phyloP scores from a whole-genome alignment of 306 rosid species.

The Quercus ilex region DNA sequence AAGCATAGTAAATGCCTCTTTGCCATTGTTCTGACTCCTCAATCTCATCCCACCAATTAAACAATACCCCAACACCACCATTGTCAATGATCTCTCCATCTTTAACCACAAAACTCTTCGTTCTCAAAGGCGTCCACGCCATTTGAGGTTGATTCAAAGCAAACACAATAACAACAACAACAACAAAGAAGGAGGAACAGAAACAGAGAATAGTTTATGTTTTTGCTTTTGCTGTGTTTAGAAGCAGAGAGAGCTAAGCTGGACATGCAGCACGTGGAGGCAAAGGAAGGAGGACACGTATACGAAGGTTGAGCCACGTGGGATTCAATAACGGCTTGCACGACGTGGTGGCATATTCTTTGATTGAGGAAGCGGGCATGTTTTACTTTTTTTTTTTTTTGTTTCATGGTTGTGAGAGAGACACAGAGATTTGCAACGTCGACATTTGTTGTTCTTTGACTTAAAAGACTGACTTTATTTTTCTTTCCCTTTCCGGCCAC shows the following conservation, averaged over 20 bases:
- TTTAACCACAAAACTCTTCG: slow-evolving; percentile 26
- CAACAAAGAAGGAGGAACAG: background rate
- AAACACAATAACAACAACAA: background rate
- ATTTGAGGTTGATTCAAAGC: background rate
- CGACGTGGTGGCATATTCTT: slow-evolving; percentile 34
- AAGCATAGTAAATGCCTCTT: slow-evolving; percentile 32
- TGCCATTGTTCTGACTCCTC: slow-evolving; percentile 34
- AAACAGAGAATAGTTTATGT: background rate
- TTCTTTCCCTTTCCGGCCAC: background rate
- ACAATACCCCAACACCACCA: background rate
- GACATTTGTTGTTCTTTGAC: background rate
- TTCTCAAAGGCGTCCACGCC: slow-evolving; percentile 23
- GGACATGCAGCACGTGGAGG: slow-evolving; percentile 7
- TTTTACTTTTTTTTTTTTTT: background rate
- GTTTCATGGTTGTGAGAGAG: background rate
- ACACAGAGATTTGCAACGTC: background rate
- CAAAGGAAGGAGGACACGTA: background rate
- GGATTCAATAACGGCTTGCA: background rate
- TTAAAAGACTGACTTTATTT: background rate
- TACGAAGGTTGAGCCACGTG: slow-evolving; percentile 24
- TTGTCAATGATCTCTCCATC: slow-evolving; percentile 15
- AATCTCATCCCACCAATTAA: slow-evolving; percentile 35
- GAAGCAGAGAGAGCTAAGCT: background rate
- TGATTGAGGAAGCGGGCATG: slow-evolving; percentile 13
- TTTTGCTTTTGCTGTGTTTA: background rate